Percentiles rank a stretch among this genome's conserved stretches.
Evolutionary conservation across 371 early-diverging fungal species (phyloP).

Genomic region (Actinomortierella wolfii): DNA sequence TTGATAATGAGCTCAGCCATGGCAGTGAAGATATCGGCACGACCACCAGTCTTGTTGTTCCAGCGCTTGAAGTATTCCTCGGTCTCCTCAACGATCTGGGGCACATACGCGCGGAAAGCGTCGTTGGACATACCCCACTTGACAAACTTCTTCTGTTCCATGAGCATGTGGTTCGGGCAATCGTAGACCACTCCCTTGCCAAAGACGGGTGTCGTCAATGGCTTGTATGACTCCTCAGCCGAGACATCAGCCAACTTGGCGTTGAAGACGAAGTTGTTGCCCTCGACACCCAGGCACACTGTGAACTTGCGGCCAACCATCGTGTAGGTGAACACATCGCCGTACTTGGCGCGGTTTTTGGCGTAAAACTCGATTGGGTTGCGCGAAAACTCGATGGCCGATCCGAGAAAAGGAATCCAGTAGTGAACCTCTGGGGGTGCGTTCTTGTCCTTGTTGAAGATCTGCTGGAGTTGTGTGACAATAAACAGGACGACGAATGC

Average conservation of each 20-base stretch:
- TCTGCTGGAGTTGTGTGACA: slow-evolving; percentile 47
- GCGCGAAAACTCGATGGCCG: slow-evolving; percentile 87
- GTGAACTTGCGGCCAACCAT: slow-evolving; percentile 94
- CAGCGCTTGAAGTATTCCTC: slow-evolving; percentile 73
- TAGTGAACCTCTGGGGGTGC: slow-evolving; percentile 87
- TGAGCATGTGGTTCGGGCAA: slow-evolving; percentile 87
- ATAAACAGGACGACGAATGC: slow-evolving; percentile 33
- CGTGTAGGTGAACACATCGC: slow-evolving; percentile 91
- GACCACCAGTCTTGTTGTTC: slow-evolving; percentile 52
- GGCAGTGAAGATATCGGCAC: slow-evolving; percentile 74
- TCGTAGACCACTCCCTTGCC: slow-evolving; percentile 97
- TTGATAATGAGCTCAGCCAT: slow-evolving; percentile 92
- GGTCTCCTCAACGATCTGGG: slow-evolving; percentile 86
- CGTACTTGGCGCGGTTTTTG: slow-evolving; percentile 75
- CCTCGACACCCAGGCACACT: slow-evolving; percentile 87
- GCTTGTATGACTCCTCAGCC: slow-evolving; percentile 94
- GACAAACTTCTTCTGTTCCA: slow-evolving; percentile 98
- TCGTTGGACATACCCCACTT: slow-evolving; percentile 91
- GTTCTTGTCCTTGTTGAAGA: slow-evolving; percentile 59
- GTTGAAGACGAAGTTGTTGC: slow-evolving; percentile 96
- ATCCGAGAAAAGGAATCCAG: slow-evolving; percentile 90
- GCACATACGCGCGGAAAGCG: slow-evolving; percentile 87
- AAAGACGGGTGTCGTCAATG: slow-evolving; percentile 94
- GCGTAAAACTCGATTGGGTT: slow-evolving; percentile 88
- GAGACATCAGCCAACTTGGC: slow-evolving; percentile 85